Conservation (phyloP, 306 rosid species). For the Psophocarpus tetragonolobus region DNA sequence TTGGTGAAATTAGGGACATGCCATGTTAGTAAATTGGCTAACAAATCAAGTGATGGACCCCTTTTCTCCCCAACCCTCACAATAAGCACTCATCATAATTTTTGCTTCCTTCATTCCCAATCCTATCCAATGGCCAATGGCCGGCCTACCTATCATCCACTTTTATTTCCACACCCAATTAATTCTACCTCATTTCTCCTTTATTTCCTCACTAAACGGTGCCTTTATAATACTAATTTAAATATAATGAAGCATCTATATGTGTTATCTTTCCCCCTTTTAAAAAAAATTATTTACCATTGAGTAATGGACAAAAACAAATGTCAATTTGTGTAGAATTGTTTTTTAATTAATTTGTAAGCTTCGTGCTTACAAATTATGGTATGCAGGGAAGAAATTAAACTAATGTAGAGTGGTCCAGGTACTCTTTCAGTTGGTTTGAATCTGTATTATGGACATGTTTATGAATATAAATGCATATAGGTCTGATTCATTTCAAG, state of each 20-base stretch:
- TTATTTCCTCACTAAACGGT: neutral
- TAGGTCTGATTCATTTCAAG: constrained; percentile 24
- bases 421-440: constrained; percentile 12
- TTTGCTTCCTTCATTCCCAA: constrained; percentile 11
- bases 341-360: neutral
- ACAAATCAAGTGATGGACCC: constrained; percentile 55
- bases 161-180: constrained; percentile 10
- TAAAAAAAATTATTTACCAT: neutral
- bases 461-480: neutral
- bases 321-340: neutral
- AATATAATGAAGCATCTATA: neutral
- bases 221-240: neutral
- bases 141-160: constrained; percentile 26
- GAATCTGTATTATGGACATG: constrained; percentile 21
- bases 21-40: constrained; percentile 59
- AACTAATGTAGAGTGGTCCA: constrained; percentile 32
- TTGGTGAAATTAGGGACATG: constrained; percentile 44
- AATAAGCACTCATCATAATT: neutral
- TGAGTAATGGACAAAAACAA: neutral
- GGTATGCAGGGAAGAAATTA: neutral
- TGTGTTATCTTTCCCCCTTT: neutral
- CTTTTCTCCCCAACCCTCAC: neutral
- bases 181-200: neutral
- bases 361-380: neutral
- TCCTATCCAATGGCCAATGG: constrained; percentile 4